These are phyloP conservation scores for Didymella glomerata DNA, from an alignment of 2,329 filamentous ascomycete genomes.

Conservation along the genomic window DNA sequence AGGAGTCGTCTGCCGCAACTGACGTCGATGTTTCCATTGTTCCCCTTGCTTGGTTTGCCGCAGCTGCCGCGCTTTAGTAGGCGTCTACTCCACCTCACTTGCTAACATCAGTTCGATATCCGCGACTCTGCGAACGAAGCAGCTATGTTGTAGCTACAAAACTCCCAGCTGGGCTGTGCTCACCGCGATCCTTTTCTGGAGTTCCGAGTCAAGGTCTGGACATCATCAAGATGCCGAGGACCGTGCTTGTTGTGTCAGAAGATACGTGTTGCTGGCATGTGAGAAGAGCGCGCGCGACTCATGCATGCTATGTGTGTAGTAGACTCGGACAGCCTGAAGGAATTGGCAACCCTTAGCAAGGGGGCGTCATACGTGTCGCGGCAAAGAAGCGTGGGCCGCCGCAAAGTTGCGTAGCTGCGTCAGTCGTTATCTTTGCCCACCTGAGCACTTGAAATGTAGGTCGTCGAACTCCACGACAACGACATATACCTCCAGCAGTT, in stretches of 20 bases:
- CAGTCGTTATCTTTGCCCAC: not conserved
- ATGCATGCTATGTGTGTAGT: not conserved
- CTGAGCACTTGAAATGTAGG: not conserved
- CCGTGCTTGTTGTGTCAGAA: not conserved
- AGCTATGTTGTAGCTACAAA: not conserved
- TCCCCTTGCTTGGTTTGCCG: conserved; percentile 9
- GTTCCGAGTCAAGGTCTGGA: not conserved
- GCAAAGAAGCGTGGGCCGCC: not conserved
- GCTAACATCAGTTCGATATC: not conserved
- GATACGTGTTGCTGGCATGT: not conserved
- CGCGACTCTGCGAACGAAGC: not conserved
- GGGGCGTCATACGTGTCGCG: not conserved
- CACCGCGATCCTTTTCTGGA: not conserved
- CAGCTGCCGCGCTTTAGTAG: conserved; percentile 6
- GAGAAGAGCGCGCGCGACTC: not conserved
- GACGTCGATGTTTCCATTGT: conserved; percentile 2
- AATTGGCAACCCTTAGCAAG: conserved; percentile 8
- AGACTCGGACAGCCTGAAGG: not conserved
- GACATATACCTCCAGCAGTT: not conserved
- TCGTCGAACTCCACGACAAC: not conserved
- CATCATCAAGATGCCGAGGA: not conserved
- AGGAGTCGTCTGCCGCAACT: not conserved
- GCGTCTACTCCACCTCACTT: not conserved
- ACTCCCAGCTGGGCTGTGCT: not conserved
- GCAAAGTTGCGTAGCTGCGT: not conserved